A percentile compares a stretch with the other conserved stretches of the same genome.
These are phyloP conservation scores for Blastobotrys buckinghamii DNA, from an alignment of 1,139 yeast species.

Conservation along the genomic window DNA sequence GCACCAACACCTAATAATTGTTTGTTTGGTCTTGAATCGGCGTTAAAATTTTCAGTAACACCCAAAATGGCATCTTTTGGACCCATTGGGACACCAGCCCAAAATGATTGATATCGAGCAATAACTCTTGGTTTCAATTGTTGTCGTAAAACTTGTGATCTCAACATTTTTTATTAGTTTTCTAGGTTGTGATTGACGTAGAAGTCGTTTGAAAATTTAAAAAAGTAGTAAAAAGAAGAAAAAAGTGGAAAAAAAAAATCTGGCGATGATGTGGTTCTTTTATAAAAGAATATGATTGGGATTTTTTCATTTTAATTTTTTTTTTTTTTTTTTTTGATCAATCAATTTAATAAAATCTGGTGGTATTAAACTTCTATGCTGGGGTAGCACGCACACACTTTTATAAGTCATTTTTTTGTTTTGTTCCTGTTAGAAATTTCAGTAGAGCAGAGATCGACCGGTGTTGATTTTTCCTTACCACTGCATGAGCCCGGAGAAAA, in stretches of 20 bases:
- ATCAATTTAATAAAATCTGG: too few relatives aligned
- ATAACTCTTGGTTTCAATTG: background rate
- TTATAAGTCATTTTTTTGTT: too few relatives aligned
- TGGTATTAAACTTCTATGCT: too few relatives aligned
- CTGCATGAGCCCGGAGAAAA: too few relatives aligned
- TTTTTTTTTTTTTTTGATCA: too few relatives aligned
- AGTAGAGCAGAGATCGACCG: too few relatives aligned
- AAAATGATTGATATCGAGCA: constrained; percentile 23
- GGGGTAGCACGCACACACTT: too few relatives aligned
- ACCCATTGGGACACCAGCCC: constrained; percentile 46
- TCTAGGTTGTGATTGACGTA: background rate
- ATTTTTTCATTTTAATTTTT: too few relatives aligned
- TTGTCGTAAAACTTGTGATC: background rate
- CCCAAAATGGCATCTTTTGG: constrained; percentile 67
- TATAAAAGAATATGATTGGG: background rate
- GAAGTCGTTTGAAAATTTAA: too few relatives aligned
- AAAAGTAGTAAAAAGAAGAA: background rate
- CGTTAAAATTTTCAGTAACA: constrained; percentile 52
- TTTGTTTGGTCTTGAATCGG: constrained; percentile 45
- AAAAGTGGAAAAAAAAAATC: background rate
- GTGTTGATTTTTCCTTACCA: too few relatives aligned
- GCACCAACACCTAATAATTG: constrained; percentile 96
- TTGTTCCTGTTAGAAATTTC: too few relatives aligned
- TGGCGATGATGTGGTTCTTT: background rate
- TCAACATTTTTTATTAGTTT: background rate